Evolutionary conservation across 2,329 filamentous ascomycete genomes (phyloP), one percentile per base, ranked within the genome.

Genomic region (Trichophyton verrucosum): DNA sequence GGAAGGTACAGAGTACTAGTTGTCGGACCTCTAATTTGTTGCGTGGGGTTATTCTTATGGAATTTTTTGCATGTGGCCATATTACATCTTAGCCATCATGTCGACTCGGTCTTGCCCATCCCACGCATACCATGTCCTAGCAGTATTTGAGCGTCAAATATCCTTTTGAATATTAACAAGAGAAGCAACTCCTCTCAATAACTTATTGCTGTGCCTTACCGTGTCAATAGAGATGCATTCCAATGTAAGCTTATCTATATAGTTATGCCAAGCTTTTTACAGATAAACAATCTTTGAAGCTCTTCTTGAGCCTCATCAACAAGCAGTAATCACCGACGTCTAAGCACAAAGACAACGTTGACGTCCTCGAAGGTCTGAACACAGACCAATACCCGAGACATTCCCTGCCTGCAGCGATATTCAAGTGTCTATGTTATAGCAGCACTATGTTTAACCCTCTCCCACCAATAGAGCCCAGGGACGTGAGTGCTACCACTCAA

Each of bases 381-480:
- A 11, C 24, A 13, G 9, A 15, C 3, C 11, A 6, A 51, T 51
- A 51, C 46, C 46, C 22, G 33, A 20, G 3, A 6, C 13, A 17
- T 27, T 20, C 3, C n/a, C 9, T 38, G 3, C 27, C n/a, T 20
- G 5, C 3, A 36, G 8, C 27, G 3, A 36, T 55, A 55, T 36
- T n/a, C 6, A 22, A 22, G 33, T 8, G 22, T 3, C 36, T 17
- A 9, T 15, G 15, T 6, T 22, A 44, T 22, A 24, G 33, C 15
- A 65, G 65, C 20, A 73, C 64, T 56, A 86, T 86, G 80, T 81
- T 87, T 66, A 81, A 80, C 53, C 78, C 84, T 57, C 79, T 89
- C 15, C 86, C 86, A 55, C 82, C 84, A 63, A 80, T 89, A 62
- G 82, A 83, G 17, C 87, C 86, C 58, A 84, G 84, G 74, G 86